Percentiles rank a stretch among this genome's conserved stretches.
Evolutionary conservation across 2,329 filamentous ascomycete genomes (phyloP).

Genomic region (Trichoderma sp.): DNA sequence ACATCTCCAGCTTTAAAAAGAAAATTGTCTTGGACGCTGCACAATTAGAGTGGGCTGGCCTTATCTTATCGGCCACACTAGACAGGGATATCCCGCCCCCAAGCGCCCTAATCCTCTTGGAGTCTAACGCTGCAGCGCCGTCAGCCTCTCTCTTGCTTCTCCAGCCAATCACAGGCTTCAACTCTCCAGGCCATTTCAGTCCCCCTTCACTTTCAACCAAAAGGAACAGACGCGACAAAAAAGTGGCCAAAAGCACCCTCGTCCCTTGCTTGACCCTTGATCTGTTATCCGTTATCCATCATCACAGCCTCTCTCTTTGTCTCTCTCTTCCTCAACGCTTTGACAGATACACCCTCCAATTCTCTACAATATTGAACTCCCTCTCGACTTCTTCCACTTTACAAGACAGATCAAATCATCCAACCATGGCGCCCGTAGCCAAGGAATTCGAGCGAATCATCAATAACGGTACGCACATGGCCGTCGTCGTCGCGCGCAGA

Average conservation of each 20-base stretch:
- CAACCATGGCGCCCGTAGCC: conserved; percentile 42
- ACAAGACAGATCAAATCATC: background rate
- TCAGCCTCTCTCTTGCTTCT: background rate
- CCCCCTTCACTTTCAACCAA: background rate
- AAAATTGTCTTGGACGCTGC: background rate
- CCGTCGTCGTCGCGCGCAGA: background rate
- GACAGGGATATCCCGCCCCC: conserved; percentile 11
- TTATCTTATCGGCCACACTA: conserved; percentile 16
- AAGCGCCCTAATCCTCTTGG: background rate
- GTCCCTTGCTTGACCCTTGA: background rate
- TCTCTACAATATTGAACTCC: background rate
- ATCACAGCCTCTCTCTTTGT: background rate
- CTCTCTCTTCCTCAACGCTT: background rate
- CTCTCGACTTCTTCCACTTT: background rate
- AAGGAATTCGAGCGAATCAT: conserved; percentile 56
- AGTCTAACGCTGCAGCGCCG: conserved; percentile 6
- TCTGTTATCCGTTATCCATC: background rate
- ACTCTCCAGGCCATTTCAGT: background rate
- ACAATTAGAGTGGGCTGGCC: background rate
- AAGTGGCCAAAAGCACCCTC: background rate
- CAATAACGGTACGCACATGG: conserved; percentile 42
- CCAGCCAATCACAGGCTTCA: conserved; percentile 10
- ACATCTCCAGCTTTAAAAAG: no score
- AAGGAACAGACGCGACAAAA: conserved; percentile 11
- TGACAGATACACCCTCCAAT: background rate